A percentile compares a stretch with the other conserved stretches of the same genome.
Conservation (phyloP, 371 early-diverging fungal species). For the Nematocida homosporus region DNA sequence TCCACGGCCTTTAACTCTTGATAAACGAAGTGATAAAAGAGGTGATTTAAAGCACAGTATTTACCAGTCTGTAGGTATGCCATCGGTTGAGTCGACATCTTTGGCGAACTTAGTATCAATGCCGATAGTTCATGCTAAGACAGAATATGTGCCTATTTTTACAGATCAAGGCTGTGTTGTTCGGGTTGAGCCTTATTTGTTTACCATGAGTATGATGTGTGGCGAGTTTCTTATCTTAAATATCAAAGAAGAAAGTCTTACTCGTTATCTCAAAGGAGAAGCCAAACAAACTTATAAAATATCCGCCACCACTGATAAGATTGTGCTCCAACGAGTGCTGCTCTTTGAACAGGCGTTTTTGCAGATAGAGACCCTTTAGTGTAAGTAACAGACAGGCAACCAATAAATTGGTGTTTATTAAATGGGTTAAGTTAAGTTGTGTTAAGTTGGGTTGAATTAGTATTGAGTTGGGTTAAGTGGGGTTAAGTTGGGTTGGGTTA, state of each 20-base stretch:
- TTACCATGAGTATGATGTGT: neutral
- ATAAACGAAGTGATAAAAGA: conserved; percentile 12
- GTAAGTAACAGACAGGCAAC: too few relatives aligned
- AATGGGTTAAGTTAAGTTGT: too few relatives aligned
- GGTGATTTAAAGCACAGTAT: conserved; percentile 38
- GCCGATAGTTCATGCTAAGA: neutral
- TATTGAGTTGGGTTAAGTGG: too few relatives aligned
- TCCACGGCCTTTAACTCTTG: conserved; percentile 20
- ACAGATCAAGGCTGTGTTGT: conserved; percentile 15
- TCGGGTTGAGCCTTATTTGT: conserved; percentile 39
- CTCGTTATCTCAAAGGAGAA: neutral
- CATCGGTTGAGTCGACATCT: conserved; percentile 31
- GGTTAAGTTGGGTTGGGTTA: too few relatives aligned
- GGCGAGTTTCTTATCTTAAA: conserved; percentile 30
- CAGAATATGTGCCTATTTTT: conserved; percentile 25
- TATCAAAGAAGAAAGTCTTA: neutral
- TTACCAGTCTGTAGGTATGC: conserved; percentile 7
- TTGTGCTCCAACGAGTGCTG: conserved; percentile 31
- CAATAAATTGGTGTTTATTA: too few relatives aligned
- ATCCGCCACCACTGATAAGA: neutral
- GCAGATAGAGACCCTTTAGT: neutral
- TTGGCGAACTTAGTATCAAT: conserved; percentile 16
- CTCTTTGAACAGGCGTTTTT: neutral
- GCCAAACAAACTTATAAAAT: conserved; percentile 10
- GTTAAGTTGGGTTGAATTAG: too few relatives aligned